Evolutionary conservation across 768 basidiomycete species (phyloP).

Genomic region (Trichaptum fuscoviolaceum): DNA sequence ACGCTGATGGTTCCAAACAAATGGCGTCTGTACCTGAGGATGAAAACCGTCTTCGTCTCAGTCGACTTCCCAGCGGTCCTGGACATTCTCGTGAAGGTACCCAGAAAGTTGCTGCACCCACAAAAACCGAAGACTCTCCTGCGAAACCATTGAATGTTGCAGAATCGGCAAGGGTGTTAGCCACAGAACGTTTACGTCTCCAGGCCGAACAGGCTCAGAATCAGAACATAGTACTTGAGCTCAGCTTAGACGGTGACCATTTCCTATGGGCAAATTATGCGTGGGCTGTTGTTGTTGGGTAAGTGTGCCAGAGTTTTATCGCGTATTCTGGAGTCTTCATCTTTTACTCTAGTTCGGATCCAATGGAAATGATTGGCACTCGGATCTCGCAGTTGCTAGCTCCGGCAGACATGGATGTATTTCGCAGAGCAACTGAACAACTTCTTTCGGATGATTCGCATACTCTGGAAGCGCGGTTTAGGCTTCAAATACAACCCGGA

Average conservation of each 20-base stretch:
- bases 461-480: slow-evolving; percentile 89
- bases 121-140: slow-evolving; percentile 32
- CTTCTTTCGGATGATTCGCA: slow-evolving; percentile 89
- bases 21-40: slow-evolving; percentile 38
- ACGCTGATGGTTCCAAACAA: slow-evolving; percentile 36
- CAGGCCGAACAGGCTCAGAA: slow-evolving; percentile 95
- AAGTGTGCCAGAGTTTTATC: slow-evolving; percentile 25
- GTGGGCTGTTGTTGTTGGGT: slow-evolving; percentile 91
- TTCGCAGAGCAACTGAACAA: slow-evolving; percentile 79
- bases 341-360: slow-evolving; percentile 58
- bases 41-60: slow-evolving; percentile 43
- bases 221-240: slow-evolving; percentile 93
- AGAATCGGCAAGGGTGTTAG: slow-evolving; percentile 79
- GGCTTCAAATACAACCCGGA: slow-evolving; percentile 69
- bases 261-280: slow-evolving; percentile 96
- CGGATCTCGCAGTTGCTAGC: slow-evolving; percentile 80
- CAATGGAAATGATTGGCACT: slow-evolving; percentile 69
- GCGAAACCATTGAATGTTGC: slow-evolving; percentile 51
- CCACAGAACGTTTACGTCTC: slow-evolving; percentile 80
- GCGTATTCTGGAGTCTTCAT: slow-evolving; percentile 11
- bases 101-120: slow-evolving; percentile 15
- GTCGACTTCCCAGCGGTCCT: slow-evolving; percentile 44
- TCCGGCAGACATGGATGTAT: slow-evolving; percentile 74
- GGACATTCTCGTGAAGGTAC: slow-evolving; percentile 57
- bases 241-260: slow-evolving; percentile 90